These are phyloP conservation scores for Yamadazyma sp. DNA, from an alignment of 1,139 yeast species.

Conservation along the genomic window DNA sequence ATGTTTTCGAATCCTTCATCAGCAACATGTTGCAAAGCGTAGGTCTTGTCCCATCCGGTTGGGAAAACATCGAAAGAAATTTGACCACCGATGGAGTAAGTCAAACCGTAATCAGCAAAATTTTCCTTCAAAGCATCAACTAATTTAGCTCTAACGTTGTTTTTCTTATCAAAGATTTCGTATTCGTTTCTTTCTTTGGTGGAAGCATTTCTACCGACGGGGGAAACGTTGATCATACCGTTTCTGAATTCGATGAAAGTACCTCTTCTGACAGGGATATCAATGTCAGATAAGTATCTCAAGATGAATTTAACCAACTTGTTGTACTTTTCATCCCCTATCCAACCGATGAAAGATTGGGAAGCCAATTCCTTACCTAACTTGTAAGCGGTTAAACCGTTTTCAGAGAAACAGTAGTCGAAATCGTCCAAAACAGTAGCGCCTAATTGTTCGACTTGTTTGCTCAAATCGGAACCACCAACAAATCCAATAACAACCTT, in stretches of 20 bases:
- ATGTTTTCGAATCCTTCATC: conserved; percentile 80
- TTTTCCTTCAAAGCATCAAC: conserved; percentile 80
- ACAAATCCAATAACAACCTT: conserved; percentile 95
- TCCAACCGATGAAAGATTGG: conserved; percentile 91
- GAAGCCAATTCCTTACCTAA: conserved; percentile 83
- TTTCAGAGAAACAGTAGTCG: conserved; percentile 96
- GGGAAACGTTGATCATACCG: conserved; percentile 98
- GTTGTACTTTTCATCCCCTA: conserved; percentile 94
- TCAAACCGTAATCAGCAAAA: conserved; percentile 80
- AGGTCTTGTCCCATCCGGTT: conserved; percentile 99
- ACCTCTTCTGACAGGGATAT: conserved; percentile 94
- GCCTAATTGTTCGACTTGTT: conserved; percentile 96
- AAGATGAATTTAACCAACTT: conserved; percentile 81
- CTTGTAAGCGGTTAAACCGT: conserved; percentile 97
- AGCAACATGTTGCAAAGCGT: conserved; percentile 90
- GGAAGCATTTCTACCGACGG: conserved; percentile 97
- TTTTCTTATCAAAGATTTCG: conserved; percentile 77
- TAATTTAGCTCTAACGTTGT: conserved; percentile 77
- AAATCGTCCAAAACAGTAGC: conserved; percentile 71
- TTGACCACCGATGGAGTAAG: conserved; percentile 98
- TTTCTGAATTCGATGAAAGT: conserved; percentile 98
- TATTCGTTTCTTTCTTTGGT: conserved; percentile 90
- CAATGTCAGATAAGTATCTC: conserved; percentile 79
- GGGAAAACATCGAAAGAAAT: conserved; percentile 99
- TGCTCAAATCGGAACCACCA: conserved; percentile 94